Base-by-base conservation (phyloP, 139 green algal genomes). In the Pseudopediastrum boryanum region DNA sequence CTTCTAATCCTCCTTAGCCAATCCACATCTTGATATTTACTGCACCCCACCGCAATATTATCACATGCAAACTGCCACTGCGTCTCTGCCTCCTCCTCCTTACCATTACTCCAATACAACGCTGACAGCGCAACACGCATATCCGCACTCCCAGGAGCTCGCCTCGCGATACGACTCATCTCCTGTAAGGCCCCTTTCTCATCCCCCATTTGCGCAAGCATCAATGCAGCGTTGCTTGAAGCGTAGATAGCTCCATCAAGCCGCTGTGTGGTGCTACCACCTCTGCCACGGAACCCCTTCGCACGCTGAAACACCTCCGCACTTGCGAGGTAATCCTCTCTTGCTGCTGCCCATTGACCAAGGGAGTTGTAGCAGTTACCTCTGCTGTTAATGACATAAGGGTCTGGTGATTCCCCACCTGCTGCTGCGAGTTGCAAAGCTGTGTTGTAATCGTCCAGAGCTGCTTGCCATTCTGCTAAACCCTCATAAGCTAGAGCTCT, bases 301-400 rank as follows among this genome's bases (percentile, higher is more conserved):
- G 79, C 81, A 21, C 56, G 58, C 88, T 97, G 94, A 77, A 96
- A 97, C 19, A 88, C 71, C 43, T 85, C 56, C 0, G 77, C 75
- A 44, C 43, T 82, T 0, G 38, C 44, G 13, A 92, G 77, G 84
- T 94, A 97, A 50, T 85, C 78, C 16, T 89, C 80, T 0, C 92
- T 73, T 0, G 93, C 91, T 31, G 87, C 84, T 83, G 76, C 67
- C 81, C 88, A 92, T 4, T 80, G 29, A 23, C 85, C 86, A 16
- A 97, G 70, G 3, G 79, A 90, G 70, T 91, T 92, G 68, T 87
- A 85, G 77, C 85, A 94, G 84, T 98, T 98, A 70, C 94, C 94
- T 2, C 82, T 63, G 36, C 59, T 85, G 84, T 97, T 97, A 29
- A 93, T 80, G 0, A 98, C 65, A 62, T 96, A 98, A 0, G 94